Evolutionary conservation across 352 stramenopile species (phyloP).

Genomic region (Pythium aquatile): DNA sequence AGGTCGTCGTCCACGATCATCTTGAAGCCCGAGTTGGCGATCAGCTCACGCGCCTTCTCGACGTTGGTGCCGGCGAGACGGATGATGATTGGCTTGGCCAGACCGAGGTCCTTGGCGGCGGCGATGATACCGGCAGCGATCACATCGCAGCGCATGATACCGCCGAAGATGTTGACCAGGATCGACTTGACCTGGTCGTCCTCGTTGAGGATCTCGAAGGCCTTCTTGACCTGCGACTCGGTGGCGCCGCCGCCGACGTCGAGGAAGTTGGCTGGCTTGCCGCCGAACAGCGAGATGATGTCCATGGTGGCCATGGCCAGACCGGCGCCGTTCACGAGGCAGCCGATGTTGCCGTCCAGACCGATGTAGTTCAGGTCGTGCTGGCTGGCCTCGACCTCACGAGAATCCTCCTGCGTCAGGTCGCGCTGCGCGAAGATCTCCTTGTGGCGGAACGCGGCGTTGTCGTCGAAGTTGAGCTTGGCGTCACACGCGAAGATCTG

Average conservation of each 20-base stretch:
- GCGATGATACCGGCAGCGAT: conserved; percentile 97
- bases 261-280: conserved; percentile 98
- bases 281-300: conserved; percentile 98
- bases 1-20: conserved; percentile 95
- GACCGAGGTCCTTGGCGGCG: conserved; percentile 93
- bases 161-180: conserved; percentile 99
- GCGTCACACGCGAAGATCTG: conserved; percentile 96
- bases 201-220: conserved; percentile 81
- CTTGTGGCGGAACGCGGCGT: conserved; percentile 97
- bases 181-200: conserved; percentile 97
- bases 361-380: conserved; percentile 99
- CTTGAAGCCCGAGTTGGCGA: conserved; percentile 91
- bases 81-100: conserved; percentile 98
- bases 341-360: conserved; percentile 98
- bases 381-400: conserved; percentile 93
- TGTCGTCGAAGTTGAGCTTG: conserved; percentile 99
- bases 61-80: conserved; percentile 98
- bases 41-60: conserved; percentile 92
- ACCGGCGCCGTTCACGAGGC: conserved; percentile 99
- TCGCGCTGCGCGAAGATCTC: conserved; percentile 90
- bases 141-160: conserved; percentile 99
- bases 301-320: conserved; percentile 99
- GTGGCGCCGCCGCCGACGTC: conserved; percentile 96
- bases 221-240: conserved; percentile 89
- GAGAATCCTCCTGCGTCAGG: conserved; percentile 93